Base-by-base conservation (phyloP, 192 early-diverging fungal genomes). In the Coemansia sp. region DNA sequence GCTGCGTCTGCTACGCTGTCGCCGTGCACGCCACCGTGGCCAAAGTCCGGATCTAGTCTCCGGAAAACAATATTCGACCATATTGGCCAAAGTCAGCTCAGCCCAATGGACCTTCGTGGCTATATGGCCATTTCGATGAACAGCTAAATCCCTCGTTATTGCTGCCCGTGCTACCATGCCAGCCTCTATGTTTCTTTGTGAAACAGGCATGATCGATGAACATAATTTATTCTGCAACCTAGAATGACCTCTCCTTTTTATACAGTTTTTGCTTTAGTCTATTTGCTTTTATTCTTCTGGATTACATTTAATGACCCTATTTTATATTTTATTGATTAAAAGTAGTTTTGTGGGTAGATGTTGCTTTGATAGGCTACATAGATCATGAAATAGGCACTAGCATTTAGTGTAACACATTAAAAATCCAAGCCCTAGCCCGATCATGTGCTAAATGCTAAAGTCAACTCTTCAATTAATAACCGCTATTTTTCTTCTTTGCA, bases 61-160 rank as follows among this genome's bases (percentile, higher is more conserved):
- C 67, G 67, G n/a, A 67, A 61, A 39, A 79, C 77, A 5, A 73
- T 79, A 26, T 79, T 79, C 59, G 77, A 79, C 38, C 77, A 79
- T 21, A 70, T 79, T 38, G 77, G 77, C 48, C 59, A 79, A 61
- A 65, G 38, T 35, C 67, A 69, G 52, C 53, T 79, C 59, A 79
- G 77, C 47, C 71, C 77, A 4, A 74, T 79, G 71, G 77, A 79
- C 21, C 59, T 79, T 41, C 67, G 77, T 45, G 77, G 77, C 7
- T 79, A 74, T 61, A 70, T 79, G 77, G 77, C 67, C 19, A 64
- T 69, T 16, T 65, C 70, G 11, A 78, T 78, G 76, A 73, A 52
- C 64, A 77, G 66, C 69, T 77, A 54, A 67, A 16, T 9, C 0
- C 21, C 21, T 21, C 21, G 31, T 35, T 35, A 7, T 35, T 35